Base-by-base conservation (phyloP, 2,329 filamentous ascomycete genomes). In the Geosmithia flava region DNA sequence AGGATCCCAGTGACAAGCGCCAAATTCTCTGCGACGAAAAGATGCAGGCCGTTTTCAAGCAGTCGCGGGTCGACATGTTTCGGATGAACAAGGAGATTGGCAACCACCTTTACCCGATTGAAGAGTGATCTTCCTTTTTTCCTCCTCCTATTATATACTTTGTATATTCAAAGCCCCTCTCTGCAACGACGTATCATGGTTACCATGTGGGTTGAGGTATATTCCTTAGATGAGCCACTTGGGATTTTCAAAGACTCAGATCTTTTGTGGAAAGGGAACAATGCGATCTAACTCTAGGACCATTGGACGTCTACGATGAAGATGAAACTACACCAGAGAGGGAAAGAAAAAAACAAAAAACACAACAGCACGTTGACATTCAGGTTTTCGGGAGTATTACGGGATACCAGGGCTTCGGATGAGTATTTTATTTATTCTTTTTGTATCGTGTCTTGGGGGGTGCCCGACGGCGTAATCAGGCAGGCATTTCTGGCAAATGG, bases 31-130 rank as follows among this genome's bases (percentile, higher is more conserved):
- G 93, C 68, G 93, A 98, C 65, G 87, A 95, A 20, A 81, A 80
- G 56, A 85, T 98, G 84, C 82, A 87, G 51, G 85, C 85, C 7
- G 85, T 98, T 7, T 98, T 98, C 71, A 95, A 95, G 65, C 78
- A 85, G 59, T 80, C 89, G 58, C 86, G 79, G 59, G 85, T 98
- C 46, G 88, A 97, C 67, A 98, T 98, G 93, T 98, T 98, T 66
- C 90, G 88, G 56, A 97, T 98, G 91, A 97, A 95, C 72, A 96
- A 96, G 72, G 79, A 95, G 16, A 80, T 97, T 11, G 88, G 87
- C 53, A 83, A 85, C 62, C 91, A 97, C 59, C 73, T 97, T 40
- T 96, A 95, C 61, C 86, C 85, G 2, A 75, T 87, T 45, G 88
- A 91, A 47, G 88, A 93, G 63, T 37, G 33, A 37, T 37, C 11